Evolutionary conservation across 805 yeast species (phyloP).

Genomic region (Pichia kluyveri): DNA sequence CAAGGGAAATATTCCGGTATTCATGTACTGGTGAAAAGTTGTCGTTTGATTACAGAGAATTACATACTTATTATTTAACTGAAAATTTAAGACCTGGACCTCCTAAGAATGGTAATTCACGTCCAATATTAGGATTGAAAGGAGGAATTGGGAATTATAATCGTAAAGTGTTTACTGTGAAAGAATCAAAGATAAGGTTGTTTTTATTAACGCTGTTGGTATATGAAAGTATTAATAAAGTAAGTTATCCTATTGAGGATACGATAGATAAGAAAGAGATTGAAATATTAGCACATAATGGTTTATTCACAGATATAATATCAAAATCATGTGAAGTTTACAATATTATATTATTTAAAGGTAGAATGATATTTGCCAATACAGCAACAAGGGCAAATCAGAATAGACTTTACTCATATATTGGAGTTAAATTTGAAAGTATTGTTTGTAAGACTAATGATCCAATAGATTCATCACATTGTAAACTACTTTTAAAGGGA

Average conservation of each 20-base stretch:
- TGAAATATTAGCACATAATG: constrained; percentile 10
- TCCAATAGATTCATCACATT: constrained; percentile 8
- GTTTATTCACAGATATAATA: constrained; percentile 7
- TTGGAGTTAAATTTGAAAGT: constrained; percentile 12
- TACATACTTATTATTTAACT: not conserved
- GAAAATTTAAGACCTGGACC: not conserved
- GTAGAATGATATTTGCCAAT: constrained; percentile 7
- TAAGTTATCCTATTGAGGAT: not conserved
- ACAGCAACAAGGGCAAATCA: constrained; percentile 7
- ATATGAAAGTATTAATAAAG: not conserved
- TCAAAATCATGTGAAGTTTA: constrained; percentile 2
- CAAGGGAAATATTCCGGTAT: constrained; percentile 5
- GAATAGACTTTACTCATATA: constrained; percentile 5
- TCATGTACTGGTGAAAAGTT: not conserved
- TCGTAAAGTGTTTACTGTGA: not conserved
- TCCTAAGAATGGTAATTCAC: not conserved
- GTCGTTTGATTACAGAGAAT: not conserved
- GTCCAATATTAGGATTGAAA: not conserved
- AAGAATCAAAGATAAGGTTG: constrained; percentile 3
- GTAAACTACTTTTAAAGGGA: constrained; percentile 5
- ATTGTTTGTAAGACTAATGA: constrained; percentile 3
- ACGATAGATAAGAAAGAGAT: not conserved
- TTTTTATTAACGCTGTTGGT: constrained; percentile 4
- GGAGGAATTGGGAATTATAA: constrained; percentile 1
- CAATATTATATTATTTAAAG: constrained; percentile 6